Base-by-base conservation (phyloP, 306 rosid species). In the Prunus campanulata region DNA sequence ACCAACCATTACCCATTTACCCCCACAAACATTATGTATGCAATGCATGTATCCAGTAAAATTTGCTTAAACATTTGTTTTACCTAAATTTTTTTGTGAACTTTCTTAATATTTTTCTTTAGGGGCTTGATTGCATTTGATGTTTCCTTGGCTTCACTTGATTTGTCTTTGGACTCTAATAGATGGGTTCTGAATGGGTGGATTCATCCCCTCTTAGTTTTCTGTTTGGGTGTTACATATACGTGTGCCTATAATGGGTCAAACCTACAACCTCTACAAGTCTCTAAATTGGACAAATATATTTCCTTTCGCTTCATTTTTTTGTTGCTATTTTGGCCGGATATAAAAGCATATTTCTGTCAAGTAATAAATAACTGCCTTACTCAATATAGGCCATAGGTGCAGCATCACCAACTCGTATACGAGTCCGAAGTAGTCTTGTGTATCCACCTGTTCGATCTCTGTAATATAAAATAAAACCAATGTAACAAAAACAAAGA, bases 381-480 rank as follows among this genome's bases (percentile, higher is more conserved):
- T 93, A 91, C 99, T 95, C 99, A 8, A 95, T 90, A 81, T 92
- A 92, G n/a, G 97, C 97, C 97, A 92, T 90, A 18, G 97, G 97
- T 61, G 99, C 97, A 71, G 97, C 97, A 82, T 95, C 99, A 54
- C 99, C 97, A 68, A 90, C 96, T 74, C 97, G 85, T 74, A 92
- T 92, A 18, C 99, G 97, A 61, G 97, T 92, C 57, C 97, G 88
- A 74, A 95, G 97, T 85, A 92, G 3, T 77, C 99, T 89, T 46
- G 99, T 95, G 83, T 95, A 92, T 69, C 99, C 97, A 66, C 99
- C 99, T 42, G 83, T 86, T 82, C 99, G 87, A 82, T 95, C 91
- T 87, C 98, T 93, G 89, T 32, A 80, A 25, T 65, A 82, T 27
- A 76, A 80, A 15, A 72, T 70, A 51, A 12, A 62, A 52, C 76